Evolutionary conservation across 2,329 filamentous ascomycete genomes (phyloP).

Genomic region (Juglanconis oblonga): DNA sequence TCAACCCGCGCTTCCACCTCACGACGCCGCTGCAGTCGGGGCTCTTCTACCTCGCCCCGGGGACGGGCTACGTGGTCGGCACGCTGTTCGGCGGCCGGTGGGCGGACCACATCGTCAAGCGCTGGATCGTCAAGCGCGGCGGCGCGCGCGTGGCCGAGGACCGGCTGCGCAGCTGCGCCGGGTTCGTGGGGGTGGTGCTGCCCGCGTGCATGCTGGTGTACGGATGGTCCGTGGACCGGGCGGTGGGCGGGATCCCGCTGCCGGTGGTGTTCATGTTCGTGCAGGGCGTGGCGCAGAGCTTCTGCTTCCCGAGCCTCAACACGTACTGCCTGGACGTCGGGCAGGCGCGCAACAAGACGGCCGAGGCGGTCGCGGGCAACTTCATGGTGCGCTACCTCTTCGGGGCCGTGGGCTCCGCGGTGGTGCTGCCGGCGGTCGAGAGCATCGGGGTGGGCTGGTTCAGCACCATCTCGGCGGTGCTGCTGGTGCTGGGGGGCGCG

Average conservation of each 20-base stretch:
- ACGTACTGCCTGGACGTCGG: constrained; percentile 81
- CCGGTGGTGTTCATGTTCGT: constrained; percentile 66
- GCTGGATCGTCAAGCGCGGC: constrained; percentile 49
- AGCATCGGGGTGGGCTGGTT: constrained; percentile 79
- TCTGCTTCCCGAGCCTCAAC: constrained; percentile 67
- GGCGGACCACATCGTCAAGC: constrained; percentile 60
- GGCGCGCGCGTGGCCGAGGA: constrained; percentile 67
- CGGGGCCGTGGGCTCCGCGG: constrained; percentile 66
- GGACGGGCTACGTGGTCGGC: constrained; percentile 62
- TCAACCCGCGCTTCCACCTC: constrained; percentile 67
- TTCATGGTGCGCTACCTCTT: constrained; percentile 77
- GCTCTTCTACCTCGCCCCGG: constrained; percentile 69
- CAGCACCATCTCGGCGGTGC: constrained; percentile 63
- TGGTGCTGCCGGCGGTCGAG: constrained; percentile 71
- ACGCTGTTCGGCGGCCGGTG: constrained; percentile 66
- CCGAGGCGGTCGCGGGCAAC: constrained; percentile 76
- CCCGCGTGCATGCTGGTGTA: constrained; percentile 67
- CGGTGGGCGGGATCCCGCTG: constrained; percentile 41
- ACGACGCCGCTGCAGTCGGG: constrained; percentile 62
- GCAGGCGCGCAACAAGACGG: constrained; percentile 53
- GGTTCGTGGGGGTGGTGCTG: constrained; percentile 57
- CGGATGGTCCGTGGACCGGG: constrained; percentile 49
- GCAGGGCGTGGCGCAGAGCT: constrained; percentile 65
- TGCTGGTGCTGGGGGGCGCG: constrained; percentile 45
- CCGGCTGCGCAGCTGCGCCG: constrained; percentile 57